These are phyloP conservation scores for Phalaenopsis hybrid DNA, from an alignment of 116 monocot genomes.

Conservation along the genomic window DNA sequence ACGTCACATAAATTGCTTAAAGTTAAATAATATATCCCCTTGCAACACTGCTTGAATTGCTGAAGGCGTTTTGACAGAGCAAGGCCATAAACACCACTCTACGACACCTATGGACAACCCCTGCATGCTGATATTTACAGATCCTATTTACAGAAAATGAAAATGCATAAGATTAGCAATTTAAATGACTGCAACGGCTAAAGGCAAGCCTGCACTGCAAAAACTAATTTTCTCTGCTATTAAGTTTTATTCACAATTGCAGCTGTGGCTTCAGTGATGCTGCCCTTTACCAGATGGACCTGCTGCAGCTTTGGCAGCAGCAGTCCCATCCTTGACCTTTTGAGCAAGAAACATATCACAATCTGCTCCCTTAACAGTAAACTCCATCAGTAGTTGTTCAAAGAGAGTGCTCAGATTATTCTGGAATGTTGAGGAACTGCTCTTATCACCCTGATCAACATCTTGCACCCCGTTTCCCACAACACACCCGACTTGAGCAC, in stretches of 20 bases:
- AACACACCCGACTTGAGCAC: conserved; percentile 54
- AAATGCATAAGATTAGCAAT: neutral
- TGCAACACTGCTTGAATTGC: neutral
- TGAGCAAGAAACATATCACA: conserved; percentile 36
- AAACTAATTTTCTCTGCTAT: neutral
- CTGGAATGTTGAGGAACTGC: conserved; percentile 36
- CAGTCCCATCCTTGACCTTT: conserved; percentile 24
- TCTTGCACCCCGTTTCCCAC: conserved; percentile 39
- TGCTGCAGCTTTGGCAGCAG: neutral
- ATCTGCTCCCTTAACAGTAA: conserved; percentile 58
- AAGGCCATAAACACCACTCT: too few relatives aligned
- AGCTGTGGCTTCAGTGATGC: too few relatives aligned
- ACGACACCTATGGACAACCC: neutral
- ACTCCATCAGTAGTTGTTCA: conserved; percentile 55
- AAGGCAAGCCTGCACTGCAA: neutral
- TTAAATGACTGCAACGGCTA: neutral
- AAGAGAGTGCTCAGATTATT: conserved; percentile 18
- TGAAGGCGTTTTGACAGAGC: too few relatives aligned
- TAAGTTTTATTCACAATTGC: neutral
- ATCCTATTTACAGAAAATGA: neutral
- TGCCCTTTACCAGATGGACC: conserved; percentile 2
- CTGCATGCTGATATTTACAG: neutral
- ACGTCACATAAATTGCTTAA: neutral
- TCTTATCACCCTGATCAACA: conserved; percentile 42
- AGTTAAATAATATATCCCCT: neutral